These are phyloP conservation scores for Aspergillus tanneri DNA, from an alignment of 2,329 filamentous ascomycete species.

Conservation along the genomic window DNA sequence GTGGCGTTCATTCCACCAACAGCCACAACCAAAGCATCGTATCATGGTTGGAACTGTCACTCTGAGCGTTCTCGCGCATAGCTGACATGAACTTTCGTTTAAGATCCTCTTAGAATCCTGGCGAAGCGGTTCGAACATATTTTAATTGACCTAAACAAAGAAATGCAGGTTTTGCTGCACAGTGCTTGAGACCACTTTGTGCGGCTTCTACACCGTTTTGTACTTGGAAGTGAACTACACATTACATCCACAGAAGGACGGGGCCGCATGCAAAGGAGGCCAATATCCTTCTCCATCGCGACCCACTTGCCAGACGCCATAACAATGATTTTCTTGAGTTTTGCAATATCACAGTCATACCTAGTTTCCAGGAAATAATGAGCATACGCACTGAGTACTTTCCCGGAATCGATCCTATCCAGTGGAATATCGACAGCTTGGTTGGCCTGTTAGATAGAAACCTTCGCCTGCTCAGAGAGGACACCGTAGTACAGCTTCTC, in stretches of 20 bases:
- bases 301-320: slow-evolving; percentile 33
- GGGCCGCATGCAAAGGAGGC: not conserved
- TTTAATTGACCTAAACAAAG: too few relatives aligned
- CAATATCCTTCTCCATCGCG: not conserved
- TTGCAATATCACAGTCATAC: slow-evolving; percentile 35
- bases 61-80: too few relatives aligned
- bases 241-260: not conserved
- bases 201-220: too few relatives aligned
- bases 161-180: too few relatives aligned
- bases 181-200: too few relatives aligned
- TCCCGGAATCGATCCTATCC: slow-evolving; percentile 30
- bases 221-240: not conserved
- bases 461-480: slow-evolving; percentile 39
- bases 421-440: slow-evolving; percentile 29
- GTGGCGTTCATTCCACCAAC: too few relatives aligned
- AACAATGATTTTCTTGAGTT: slow-evolving; percentile 40
- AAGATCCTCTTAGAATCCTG: too few relatives aligned
- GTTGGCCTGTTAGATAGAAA: slow-evolving; percentile 34
- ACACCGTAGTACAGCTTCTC: slow-evolving; percentile 34
- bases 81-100: too few relatives aligned
- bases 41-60: too few relatives aligned
- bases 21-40: too few relatives aligned
- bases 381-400: slow-evolving; percentile 32
- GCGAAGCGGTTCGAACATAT: too few relatives aligned
- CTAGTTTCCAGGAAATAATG: slow-evolving; percentile 36